phyloP scores from a whole-genome alignment of 805 yeast genomes.

The Wickerhamomyces queroliae region DNA sequence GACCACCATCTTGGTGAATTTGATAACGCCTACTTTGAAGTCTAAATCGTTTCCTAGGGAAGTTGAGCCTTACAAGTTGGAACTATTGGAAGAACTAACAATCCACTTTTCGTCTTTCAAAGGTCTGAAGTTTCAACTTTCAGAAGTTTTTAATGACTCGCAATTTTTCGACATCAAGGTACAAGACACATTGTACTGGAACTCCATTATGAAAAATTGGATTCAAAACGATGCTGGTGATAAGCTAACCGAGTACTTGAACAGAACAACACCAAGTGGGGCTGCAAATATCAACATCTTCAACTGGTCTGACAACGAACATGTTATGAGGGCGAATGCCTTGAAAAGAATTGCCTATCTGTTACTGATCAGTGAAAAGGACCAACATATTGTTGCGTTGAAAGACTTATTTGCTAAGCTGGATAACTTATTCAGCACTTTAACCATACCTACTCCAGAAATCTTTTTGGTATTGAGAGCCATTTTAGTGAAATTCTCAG shows the following conservation, averaged over 20 bases:
- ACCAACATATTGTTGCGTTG: conserved; percentile 43
- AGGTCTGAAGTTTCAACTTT: conserved; percentile 58
- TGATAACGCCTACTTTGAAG: conserved; percentile 49
- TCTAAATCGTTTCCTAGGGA: conserved; percentile 32
- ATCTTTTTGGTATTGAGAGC: conserved; percentile 59
- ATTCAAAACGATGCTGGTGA: conserved; percentile 51
- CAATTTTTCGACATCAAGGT: conserved; percentile 41
- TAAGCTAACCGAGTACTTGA: conserved; percentile 45
- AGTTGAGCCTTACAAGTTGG: conserved; percentile 35
- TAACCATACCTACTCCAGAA: conserved; percentile 31
- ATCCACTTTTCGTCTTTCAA: conserved; percentile 30
- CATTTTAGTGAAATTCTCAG: conserved; percentile 54
- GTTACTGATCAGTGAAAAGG: conserved; percentile 54
- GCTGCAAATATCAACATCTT: conserved; percentile 61
- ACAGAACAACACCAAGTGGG: conserved; percentile 36
- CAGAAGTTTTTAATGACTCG: conserved; percentile 60
- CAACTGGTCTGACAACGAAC: conserved; percentile 70
- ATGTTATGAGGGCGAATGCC: conserved; percentile 43
- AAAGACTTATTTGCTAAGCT: conserved; percentile 41
- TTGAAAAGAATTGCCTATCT: conserved; percentile 62
- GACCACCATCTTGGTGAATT: conserved; percentile 45
- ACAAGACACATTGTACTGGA: conserved; percentile 40
- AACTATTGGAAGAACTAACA: conserved; percentile 33
- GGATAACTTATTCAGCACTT: conserved; percentile 30
- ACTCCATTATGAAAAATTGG: conserved; percentile 55